Evolutionary conservation across 2,329 filamentous ascomycete genomes (phyloP).

Genomic region (Microcyclosporella mali): DNA sequence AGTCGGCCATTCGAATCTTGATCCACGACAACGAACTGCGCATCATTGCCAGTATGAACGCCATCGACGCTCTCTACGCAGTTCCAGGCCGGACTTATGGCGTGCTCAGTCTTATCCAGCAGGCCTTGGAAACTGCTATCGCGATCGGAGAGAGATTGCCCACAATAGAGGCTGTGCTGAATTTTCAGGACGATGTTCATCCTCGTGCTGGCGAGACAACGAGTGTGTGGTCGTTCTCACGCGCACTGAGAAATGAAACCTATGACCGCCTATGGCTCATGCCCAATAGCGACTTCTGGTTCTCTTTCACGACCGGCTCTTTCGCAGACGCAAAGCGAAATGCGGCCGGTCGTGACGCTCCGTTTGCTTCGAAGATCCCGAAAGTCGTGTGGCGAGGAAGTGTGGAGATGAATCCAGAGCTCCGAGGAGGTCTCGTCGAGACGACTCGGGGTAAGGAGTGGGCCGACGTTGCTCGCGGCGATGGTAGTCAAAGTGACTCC

Average conservation of each 20-base stretch:
- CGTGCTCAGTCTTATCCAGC: constrained; percentile 14
- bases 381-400: constrained; percentile 26
- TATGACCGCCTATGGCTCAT: constrained; percentile 44
- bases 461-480: constrained; percentile 27
- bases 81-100: constrained; percentile 10
- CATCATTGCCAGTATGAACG: constrained; percentile 12
- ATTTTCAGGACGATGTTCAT: constrained; percentile 11
- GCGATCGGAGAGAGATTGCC: constrained; percentile 14
- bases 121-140: constrained; percentile 11
- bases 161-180: constrained; percentile 15
- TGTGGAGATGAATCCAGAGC: constrained; percentile 15
- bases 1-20: constrained; percentile 13
- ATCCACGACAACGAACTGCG: constrained; percentile 15
- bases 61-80: constrained; percentile 1
- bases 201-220: constrained; percentile 3
- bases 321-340: constrained; percentile 19
- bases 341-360: constrained; percentile 13
- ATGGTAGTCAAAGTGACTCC: constrained; percentile 4
- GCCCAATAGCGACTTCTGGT: constrained; percentile 48
- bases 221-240: constrained; percentile 19
- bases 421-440: constrained; percentile 27
- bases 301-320: constrained; percentile 26
- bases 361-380: constrained; percentile 19
- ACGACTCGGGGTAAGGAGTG: constrained; percentile 28
- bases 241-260: constrained; percentile 20